phyloP scores from a whole-genome alignment of 177 flowering plant species.

The Vitis hybrid region DNA sequence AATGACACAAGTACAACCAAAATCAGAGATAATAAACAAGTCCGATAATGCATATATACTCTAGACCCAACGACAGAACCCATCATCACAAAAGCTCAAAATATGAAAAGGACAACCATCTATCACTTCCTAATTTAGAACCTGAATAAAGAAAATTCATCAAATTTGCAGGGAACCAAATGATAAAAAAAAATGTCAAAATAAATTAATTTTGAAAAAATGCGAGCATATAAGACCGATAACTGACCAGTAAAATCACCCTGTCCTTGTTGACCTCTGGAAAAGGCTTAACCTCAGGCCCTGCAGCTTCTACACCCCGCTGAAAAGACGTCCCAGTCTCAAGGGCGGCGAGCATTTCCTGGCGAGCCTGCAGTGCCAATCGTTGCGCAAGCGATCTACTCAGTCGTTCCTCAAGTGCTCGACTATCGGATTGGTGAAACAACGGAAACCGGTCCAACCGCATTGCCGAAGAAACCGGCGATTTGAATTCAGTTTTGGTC shows the following conservation, averaged over 20 bases:
- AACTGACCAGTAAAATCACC: conserved; percentile 29
- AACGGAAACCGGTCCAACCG: conserved; percentile 13
- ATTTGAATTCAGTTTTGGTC: conserved; percentile 18
- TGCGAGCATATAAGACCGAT: background rate
- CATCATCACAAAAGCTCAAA: background rate
- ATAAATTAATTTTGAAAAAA: background rate
- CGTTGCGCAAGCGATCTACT: background rate
- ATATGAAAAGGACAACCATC: too few relatives aligned
- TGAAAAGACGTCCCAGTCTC: conserved; percentile 13
- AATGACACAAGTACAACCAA: too few relatives aligned
- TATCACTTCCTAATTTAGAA: background rate
- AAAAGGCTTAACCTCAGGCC: conserved; percentile 14
- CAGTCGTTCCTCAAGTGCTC: conserved; percentile 9
- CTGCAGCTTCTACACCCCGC: conserved; percentile 7
- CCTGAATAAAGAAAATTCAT: background rate
- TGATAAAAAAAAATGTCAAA: background rate
- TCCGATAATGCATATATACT: background rate
- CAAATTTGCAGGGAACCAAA: background rate
- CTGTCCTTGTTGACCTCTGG: conserved; percentile 18
- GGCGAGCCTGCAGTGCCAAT: background rate
- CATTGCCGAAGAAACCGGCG: conserved; percentile 22
- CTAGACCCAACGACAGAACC: background rate
- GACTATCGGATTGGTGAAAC: conserved; percentile 1
- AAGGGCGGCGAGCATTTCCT: background rate
- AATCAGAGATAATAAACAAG: background rate